phyloP scores from a whole-genome alignment of 345 rosid species.

The Citrus maxima region DNA sequence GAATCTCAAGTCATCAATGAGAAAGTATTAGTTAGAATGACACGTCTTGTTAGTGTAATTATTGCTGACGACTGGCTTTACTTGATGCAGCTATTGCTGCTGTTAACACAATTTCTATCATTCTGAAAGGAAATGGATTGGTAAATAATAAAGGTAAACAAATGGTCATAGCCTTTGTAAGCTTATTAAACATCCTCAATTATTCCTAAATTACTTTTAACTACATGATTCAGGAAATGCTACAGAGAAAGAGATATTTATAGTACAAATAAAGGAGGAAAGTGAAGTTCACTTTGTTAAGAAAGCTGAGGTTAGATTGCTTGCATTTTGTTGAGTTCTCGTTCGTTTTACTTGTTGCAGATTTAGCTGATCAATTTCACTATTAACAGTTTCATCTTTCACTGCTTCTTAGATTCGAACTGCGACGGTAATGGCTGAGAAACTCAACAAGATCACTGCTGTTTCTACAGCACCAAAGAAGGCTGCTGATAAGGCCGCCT shows the following conservation, averaged over 20 bases:
- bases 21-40: not conserved
- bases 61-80: not conserved
- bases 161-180: not conserved
- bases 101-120: conserved; percentile 18
- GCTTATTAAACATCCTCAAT: not conserved
- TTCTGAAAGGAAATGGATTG: conserved; percentile 5
- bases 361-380: no score
- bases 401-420: no score
- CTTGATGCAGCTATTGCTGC: conserved; percentile 27
- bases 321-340: no score
- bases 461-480: no score
- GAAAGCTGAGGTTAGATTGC: no score
- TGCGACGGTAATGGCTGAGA: no score
- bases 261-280: no score
- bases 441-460: no score
- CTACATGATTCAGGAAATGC: not conserved
- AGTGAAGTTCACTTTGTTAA: not conserved
- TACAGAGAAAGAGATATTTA: no score
- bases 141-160: conserved; percentile 22
- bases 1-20: not conserved
- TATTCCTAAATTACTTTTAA: not conserved
- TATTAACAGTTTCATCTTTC: no score
- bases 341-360: no score
- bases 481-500: no score
- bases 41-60: not conserved